These are phyloP conservation scores for Phytopythium boreale DNA, from an alignment of 352 stramenopile species.

Conservation along the genomic window DNA sequence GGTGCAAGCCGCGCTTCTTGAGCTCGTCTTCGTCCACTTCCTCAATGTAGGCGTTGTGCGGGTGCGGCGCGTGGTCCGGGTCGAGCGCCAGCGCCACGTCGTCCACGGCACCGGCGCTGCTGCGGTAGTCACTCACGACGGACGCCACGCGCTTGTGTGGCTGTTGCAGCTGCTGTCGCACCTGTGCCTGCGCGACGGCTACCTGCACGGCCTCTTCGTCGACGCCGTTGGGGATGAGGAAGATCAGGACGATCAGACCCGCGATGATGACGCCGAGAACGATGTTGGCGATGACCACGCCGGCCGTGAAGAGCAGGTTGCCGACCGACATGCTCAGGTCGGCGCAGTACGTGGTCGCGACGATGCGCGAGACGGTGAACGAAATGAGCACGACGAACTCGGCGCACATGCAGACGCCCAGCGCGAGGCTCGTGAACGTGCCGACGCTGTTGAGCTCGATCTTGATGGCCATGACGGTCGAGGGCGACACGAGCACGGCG, in stretches of 20 bases:
- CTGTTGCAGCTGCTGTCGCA: constrained; percentile 3
- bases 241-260: constrained; percentile 52
- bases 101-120: constrained; percentile 18
- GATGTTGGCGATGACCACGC: constrained; percentile 51
- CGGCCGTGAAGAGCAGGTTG: constrained; percentile 51
- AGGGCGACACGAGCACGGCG: constrained; percentile 58
- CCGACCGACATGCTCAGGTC: constrained; percentile 43
- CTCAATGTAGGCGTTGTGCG: constrained; percentile 57
- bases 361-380: constrained; percentile 59
- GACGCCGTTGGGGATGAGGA: constrained; percentile 40
- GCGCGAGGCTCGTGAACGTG: constrained; percentile 62
- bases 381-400: constrained; percentile 69
- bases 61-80: constrained; percentile 32
- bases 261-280: constrained; percentile 43
- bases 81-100: constrained; percentile 23
- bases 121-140: constrained; percentile 15
- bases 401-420: constrained; percentile 57
- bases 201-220: constrained; percentile 11
- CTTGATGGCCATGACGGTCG: constrained; percentile 72
- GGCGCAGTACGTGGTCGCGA: constrained; percentile 57
- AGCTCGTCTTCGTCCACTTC: constrained; percentile 20
- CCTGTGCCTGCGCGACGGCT: not conserved
- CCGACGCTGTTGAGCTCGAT: constrained; percentile 68
- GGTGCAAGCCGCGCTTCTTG: not conserved
- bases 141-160: constrained; percentile 5